A percentile compares a stretch with the other conserved stretches of the same genome.
Conservation (phyloP, 495 filamentous ascomycete genomes). For the Durotheca rogersii region DNA sequence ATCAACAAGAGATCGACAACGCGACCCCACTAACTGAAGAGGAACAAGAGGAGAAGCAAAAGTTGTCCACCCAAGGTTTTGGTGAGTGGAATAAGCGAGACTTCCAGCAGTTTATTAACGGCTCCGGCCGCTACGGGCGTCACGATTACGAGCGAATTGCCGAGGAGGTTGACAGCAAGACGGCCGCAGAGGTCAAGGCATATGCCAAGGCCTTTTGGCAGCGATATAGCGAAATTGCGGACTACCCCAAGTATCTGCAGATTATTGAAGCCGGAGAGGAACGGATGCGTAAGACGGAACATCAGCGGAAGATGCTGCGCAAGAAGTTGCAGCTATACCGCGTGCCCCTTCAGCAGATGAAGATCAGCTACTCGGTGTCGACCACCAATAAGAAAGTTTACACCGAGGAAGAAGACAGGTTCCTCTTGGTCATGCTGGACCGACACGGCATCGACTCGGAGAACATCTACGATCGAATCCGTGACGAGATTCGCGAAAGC, state of each 20-base stretch:
- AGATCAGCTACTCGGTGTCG: slow-evolving; percentile 97
- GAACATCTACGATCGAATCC: slow-evolving; percentile 78
- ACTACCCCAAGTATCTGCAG: slow-evolving; percentile 81
- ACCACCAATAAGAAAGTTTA: slow-evolving; percentile 99
- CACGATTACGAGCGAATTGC: slow-evolving; percentile 80
- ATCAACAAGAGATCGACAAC: slow-evolving; percentile 90
- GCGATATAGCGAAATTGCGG: slow-evolving; percentile 81
- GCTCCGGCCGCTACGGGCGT: slow-evolving; percentile 87
- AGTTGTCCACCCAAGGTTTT: slow-evolving; percentile 81
- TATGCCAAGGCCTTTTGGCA: slow-evolving; percentile 97
- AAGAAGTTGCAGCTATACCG: slow-evolving; percentile 96
- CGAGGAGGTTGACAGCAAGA: slow-evolving; percentile 89
- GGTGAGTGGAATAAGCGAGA: slow-evolving; percentile 93
- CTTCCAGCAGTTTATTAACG: slow-evolving; percentile 97
- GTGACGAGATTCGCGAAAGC: slow-evolving; percentile 89
- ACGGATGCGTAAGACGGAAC: slow-evolving; percentile 79
- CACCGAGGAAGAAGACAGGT: slow-evolving; percentile 97
- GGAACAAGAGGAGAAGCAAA: slow-evolving; percentile 80
- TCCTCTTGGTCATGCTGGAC: slow-evolving; percentile 90
- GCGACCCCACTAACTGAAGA: slow-evolving; percentile 86
- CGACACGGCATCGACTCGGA: slow-evolving; percentile 85
- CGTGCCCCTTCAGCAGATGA: slow-evolving; percentile 93
- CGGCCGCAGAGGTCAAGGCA: slow-evolving; percentile 74
- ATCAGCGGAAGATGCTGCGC: slow-evolving; percentile 89
- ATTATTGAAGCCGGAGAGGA: slow-evolving; percentile 92